Base-by-base conservation (phyloP, 352 stramenopile genomes). In the Globisporangium iwayamae region DNA sequence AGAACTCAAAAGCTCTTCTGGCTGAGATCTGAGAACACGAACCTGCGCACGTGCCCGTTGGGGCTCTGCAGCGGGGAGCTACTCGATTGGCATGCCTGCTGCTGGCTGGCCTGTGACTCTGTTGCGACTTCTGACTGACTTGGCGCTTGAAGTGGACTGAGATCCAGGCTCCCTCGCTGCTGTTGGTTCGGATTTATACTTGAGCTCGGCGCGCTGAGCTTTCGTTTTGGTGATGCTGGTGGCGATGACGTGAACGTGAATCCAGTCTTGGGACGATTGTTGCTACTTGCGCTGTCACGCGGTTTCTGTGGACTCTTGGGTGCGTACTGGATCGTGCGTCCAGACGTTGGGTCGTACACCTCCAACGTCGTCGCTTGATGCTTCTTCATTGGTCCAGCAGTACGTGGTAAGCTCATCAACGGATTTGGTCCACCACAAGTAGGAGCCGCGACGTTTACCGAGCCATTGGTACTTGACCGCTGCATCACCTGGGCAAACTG, bases 311-410 rank as follows among this genome's bases (percentile, higher is more conserved):
- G 69, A 52, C 61, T 75, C 32, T 63, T 43, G 55, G 4, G 66
- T 30, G 62, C 14, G 52, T 63, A 63, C 56, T 62, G 43, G 47
- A 75, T 30, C 45, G 61, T 75, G 6, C 60, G 73, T 0, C 78
- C 76, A 4, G 81, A 90, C 1, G 80, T 41, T 0, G 74, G 56
- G 50, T 90, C 81, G 48, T 87, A 86, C 7, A 69, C 63, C 43
- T 67, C 65, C 11, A 84, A 11, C 4, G 55, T 22, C 34, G 54
- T 41, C n/a, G 18, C 7, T 60, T 41, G 55, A 32, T 10, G 46
- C 41, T 22, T 30, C 13, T 34, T 45, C 22, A 45, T 25, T 34
- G 25, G 13, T 18, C 2, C 30, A 1, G 30, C 5, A 43, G 43
- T 5, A 32, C 58, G 50, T 10, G 48, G 25, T 3, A 39, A 46